Conservation (phyloP, 306 rosid species). For the Trifolium pratense region DNA sequence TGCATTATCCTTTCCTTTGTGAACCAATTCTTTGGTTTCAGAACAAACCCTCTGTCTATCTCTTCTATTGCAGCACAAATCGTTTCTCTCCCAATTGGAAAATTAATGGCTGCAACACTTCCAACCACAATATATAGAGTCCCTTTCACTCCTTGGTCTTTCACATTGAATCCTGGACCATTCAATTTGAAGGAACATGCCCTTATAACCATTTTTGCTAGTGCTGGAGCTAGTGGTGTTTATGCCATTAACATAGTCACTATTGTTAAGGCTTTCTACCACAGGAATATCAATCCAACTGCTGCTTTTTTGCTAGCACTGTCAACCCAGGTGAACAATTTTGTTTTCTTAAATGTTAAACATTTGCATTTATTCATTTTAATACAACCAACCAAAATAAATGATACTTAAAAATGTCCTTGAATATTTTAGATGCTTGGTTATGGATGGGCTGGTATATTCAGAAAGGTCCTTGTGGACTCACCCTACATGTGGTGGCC, state of each 20-base stretch:
- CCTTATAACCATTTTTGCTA: slow-evolving; percentile 80
- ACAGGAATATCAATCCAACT: slow-evolving; percentile 54
- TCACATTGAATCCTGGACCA: slow-evolving; percentile 84
- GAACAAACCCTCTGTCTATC: slow-evolving; percentile 58
- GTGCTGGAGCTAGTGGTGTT: slow-evolving; percentile 66
- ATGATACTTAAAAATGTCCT: neutral
- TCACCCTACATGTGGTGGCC: slow-evolving; percentile 99
- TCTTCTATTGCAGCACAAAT: slow-evolving; percentile 77
- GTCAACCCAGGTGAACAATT: slow-evolving; percentile 76
- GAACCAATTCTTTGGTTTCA: slow-evolving; percentile 76
- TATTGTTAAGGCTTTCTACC: slow-evolving; percentile 86
- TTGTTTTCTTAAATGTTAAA: neutral
- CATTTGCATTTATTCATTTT: neutral
- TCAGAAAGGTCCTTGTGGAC: slow-evolving; percentile 79
- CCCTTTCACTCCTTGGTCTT: slow-evolving; percentile 61
- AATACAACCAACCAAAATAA: neutral
- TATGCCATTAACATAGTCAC: slow-evolving; percentile 79
- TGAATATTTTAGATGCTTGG: slow-evolving; percentile 76
- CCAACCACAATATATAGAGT: slow-evolving; percentile 44
- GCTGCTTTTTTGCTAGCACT: slow-evolving; percentile 71
- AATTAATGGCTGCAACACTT: slow-evolving; percentile 81
- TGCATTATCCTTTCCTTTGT: slow-evolving; percentile 73
- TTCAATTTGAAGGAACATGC: slow-evolving; percentile 84
- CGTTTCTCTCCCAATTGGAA: slow-evolving; percentile 71
- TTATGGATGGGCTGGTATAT: slow-evolving; percentile 95